Evolutionary conservation across 177 flowering plant species (phyloP), one percentile per base, ranked within the genome.

Genomic region (Telopea speciosissima): DNA sequence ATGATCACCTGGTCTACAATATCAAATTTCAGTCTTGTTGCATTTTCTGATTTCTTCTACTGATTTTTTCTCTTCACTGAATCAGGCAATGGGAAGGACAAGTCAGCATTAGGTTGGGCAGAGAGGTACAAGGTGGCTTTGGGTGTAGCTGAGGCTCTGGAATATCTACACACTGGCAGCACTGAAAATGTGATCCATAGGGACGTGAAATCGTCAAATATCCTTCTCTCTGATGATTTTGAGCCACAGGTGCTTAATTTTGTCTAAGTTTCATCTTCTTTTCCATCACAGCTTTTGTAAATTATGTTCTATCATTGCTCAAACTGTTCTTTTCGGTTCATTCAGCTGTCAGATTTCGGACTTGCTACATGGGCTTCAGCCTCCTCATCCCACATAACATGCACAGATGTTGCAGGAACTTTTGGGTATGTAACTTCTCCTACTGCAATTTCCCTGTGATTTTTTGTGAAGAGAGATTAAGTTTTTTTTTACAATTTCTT

Each of bases 141-240:
- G 33, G 96, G 96, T 60, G 86, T 91, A 5, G 97, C 99, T 0
- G 94, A 89, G 82, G 97, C 99, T 42, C 83, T 95, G 71, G 80
- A 89, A 40, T 88, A 91, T 80, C 80, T 95, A 22, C 99, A 95
- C 68, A 76, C 71, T 68, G 63, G 72, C 63, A 73, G 58, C 72
- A 77, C 69, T 70, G 87, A 78, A 62, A 81, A 93, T 45, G 89
- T 95, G 67, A 91, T 96, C 63, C 99, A 96, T 73, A 86, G 97
- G 74, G 99, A 95, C 81, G 96, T 95, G 45, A 95, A 95, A 80
- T 95, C 99, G 63, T 91, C 99, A 69, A 95, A 95, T 70, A 86
- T 95, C 64, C 83, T 95, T 67, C 81, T 95, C n/a, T 84, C 90
- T 24, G 92, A 91, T 74, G 89, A 88, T 78, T 95, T 84, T 74